Evolutionary conservation across 2,329 filamentous ascomycete genomes (phyloP).

Genomic region (Colletotrichum sansevieriae): DNA sequence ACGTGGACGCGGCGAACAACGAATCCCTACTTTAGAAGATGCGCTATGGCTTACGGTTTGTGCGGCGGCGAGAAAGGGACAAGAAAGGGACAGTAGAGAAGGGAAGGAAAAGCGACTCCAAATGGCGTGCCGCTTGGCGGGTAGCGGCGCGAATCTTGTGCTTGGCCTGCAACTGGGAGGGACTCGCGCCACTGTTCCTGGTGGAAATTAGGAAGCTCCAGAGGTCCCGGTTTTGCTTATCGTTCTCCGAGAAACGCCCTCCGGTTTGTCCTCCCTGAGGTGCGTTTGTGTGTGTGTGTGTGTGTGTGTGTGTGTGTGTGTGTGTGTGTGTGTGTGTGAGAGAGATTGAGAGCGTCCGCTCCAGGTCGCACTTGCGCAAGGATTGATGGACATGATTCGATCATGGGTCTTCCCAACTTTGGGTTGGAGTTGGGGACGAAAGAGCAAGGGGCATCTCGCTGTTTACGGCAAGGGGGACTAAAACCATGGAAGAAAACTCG

Average conservation of each 20-base stretch:
- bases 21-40: conserved; percentile 28
- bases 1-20: conserved; percentile 30
- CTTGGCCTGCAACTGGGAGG: conserved; percentile 22
- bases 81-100: background rate
- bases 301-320: no score
- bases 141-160: conserved; percentile 15
- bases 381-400: conserved; percentile 19
- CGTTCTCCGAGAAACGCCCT: conserved; percentile 3
- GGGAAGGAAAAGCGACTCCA: background rate
- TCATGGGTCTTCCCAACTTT: conserved; percentile 13
- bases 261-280: conserved; percentile 1
- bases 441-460: conserved; percentile 20
- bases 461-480: conserved; percentile 9
- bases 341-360: conserved; percentile 8
- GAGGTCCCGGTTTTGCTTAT: conserved; percentile 16
- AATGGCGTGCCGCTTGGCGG: conserved; percentile 37
- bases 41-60: conserved; percentile 31
- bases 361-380: conserved; percentile 13
- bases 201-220: conserved; percentile 41
- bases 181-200: conserved; percentile 37
- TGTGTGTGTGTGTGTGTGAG: background rate
- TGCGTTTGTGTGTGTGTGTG: no score
- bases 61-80: conserved; percentile 18
- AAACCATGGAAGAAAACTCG: conserved; percentile 8
- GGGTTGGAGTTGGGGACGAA: conserved; percentile 20